Conservation (phyloP, 2,329 filamentous ascomycete genomes). For the Fusarium sp. region DNA sequence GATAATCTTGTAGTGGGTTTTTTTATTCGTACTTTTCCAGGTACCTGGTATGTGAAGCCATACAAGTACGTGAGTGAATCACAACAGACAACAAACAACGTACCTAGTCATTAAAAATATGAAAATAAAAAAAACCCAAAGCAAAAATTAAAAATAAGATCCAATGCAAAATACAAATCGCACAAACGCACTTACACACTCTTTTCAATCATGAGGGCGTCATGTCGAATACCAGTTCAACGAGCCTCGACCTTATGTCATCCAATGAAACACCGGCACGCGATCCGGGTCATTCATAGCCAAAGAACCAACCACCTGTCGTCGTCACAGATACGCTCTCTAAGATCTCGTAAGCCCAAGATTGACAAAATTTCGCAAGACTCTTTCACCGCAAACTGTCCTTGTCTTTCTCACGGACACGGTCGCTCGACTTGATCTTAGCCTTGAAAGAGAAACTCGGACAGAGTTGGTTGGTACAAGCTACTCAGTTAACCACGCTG, state of each 20-base stretch:
- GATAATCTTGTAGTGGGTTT: no score
- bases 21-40: no score
- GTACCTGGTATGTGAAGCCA: no score
- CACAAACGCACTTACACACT: not conserved
- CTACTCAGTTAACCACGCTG: constrained; percentile 22
- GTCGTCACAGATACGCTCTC: constrained; percentile 12
- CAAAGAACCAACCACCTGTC: constrained; percentile 29
- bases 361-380: not conserved
- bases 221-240: constrained; percentile 10
- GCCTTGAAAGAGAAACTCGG: constrained; percentile 13
- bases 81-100: not conserved
- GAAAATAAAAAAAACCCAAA: not conserved
- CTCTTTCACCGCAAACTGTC: not conserved
- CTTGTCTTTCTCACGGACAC: constrained; percentile 13
- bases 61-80: no score
- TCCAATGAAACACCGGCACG: constrained; percentile 27
- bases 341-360: constrained; percentile 12
- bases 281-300: constrained; percentile 25
- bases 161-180: not conserved
- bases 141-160: no score
- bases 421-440: not conserved
- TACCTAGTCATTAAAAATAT: no score
- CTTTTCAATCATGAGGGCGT: constrained; percentile 12
- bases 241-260: constrained; percentile 23
- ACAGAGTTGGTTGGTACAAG: constrained; percentile 23